Evolutionary conservation across 192 early-diverging fungal genomes (phyloP), one percentile per base, ranked within the genome.

Genomic region (Linnemannia schmuckeri): DNA sequence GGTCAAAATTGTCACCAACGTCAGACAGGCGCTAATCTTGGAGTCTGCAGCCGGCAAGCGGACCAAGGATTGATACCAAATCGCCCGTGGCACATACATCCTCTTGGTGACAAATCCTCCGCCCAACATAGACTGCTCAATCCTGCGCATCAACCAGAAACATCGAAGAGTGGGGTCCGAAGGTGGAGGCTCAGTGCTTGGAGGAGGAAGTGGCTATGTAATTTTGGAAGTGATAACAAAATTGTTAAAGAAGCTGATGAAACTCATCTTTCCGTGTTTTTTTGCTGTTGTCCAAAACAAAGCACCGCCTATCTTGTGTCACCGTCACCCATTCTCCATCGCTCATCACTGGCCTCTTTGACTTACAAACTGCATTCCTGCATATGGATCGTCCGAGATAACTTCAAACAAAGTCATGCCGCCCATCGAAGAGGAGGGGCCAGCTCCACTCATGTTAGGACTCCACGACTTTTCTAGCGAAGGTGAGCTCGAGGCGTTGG

Each of bases 121-220:
- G 17, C 80, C 80, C 13, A 82, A 73, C 89, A 89, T 89, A 2
- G 82, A 82, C 52, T 87, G 89, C 57, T 88, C 89, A 38, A 89
- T 69, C 63, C 74, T 77, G 35, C 70, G 77, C 89, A 89, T 89
- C 44, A 89, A 69, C 89, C 89, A 89, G 70, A 89, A 89, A 24
- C 85, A 83, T 30, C 85, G 80, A 22, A 89, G 44, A 78, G 82
- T 79, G 8, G 87, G 57, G 44, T 89, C 89, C 68, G 69, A 70
- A 0, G 89, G 89, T 54, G 85, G 57, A 33, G 72, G 71, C 17
- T 89, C 89, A 9, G 79, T 44, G 30, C 57, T 79, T 18, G 83
- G 74, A 54, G 83, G 83, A 27, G 83, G 83, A 20, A 79, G 35
- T 22, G 83, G 83, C 83, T 84, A 71, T 8, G 46, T 13, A 37